Conservation (phyloP, 345 rosid species). For the Streptanthus diversifolius region DNA sequence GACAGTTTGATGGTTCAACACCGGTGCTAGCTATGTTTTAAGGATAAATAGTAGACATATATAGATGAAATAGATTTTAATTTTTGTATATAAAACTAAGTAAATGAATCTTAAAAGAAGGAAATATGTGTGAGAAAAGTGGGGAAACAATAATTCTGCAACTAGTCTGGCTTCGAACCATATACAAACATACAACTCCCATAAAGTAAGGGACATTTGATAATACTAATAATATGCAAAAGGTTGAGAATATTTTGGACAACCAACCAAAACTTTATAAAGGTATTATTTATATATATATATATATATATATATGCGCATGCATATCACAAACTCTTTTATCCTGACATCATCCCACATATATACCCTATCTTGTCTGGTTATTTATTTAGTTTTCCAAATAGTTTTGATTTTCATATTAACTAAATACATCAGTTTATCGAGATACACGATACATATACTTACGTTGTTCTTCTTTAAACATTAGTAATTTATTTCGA, state of each 20-base stretch:
- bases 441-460: not conserved
- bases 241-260: slow-evolving; percentile 29
- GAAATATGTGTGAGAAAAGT: not conserved
- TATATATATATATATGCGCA: slow-evolving; percentile 3
- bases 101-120: not conserved
- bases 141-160: slow-evolving; percentile 2
- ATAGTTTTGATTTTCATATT: not conserved
- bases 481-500: no score
- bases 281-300: not conserved
- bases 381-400: not conserved
- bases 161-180: not conserved
- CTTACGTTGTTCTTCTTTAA: no score
- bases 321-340: slow-evolving; percentile 13
- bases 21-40: not conserved
- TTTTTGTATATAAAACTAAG: not conserved
- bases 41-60: not conserved
- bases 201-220: slow-evolving; percentile 22
- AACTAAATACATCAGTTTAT: not conserved
- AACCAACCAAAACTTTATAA: slow-evolving; percentile 22
- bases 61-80: not conserved
- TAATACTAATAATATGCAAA: slow-evolving; percentile 7
- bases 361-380: not conserved
- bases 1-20: not conserved
- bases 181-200: slow-evolving; percentile 20
- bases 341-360: slow-evolving; percentile 13